phyloP scores from a whole-genome alignment of 2,329 filamentous ascomycete species.

The Fusarium secorum region DNA sequence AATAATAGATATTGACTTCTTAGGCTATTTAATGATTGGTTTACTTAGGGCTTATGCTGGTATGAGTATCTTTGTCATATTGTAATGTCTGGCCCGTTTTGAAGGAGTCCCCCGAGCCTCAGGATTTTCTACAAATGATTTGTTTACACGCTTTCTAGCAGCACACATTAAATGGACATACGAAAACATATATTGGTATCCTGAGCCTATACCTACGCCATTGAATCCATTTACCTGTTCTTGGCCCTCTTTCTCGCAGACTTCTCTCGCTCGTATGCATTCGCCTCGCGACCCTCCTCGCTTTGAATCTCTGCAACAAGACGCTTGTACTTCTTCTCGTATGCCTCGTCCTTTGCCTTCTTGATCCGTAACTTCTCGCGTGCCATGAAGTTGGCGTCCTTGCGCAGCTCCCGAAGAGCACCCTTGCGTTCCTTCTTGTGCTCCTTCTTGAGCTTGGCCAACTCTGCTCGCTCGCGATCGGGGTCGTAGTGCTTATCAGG shows the following conservation, averaged over 20 bases:
- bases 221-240: conserved; percentile 47
- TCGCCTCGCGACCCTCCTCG: conserved; percentile 86
- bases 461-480: conserved; percentile 85
- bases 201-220: conserved; percentile 15
- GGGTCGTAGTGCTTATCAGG: conserved; percentile 97
- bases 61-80: not conserved
- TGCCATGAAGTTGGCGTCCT: conserved; percentile 93
- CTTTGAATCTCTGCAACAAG: conserved; percentile 95
- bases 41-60: not conserved
- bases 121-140: not conserved
- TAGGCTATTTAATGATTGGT: not conserved
- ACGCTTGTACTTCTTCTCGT: conserved; percentile 95
- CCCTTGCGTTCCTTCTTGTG: conserved; percentile 97
- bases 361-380: conserved; percentile 89
- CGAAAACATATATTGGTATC: conserved; percentile 35
- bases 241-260: conserved; percentile 73
- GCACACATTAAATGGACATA: conserved; percentile 3
- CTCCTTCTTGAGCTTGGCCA: conserved; percentile 84
- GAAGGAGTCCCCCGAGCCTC: not conserved
- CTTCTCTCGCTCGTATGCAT: conserved; percentile 90
- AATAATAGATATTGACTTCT: not conserved
- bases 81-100: not conserved
- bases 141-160: not conserved
- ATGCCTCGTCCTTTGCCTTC: conserved; percentile 90
- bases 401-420: conserved; percentile 89